These are phyloP conservation scores for Sarcomyxa edulis DNA, from an alignment of 768 basidiomycete species.

Conservation along the genomic window DNA sequence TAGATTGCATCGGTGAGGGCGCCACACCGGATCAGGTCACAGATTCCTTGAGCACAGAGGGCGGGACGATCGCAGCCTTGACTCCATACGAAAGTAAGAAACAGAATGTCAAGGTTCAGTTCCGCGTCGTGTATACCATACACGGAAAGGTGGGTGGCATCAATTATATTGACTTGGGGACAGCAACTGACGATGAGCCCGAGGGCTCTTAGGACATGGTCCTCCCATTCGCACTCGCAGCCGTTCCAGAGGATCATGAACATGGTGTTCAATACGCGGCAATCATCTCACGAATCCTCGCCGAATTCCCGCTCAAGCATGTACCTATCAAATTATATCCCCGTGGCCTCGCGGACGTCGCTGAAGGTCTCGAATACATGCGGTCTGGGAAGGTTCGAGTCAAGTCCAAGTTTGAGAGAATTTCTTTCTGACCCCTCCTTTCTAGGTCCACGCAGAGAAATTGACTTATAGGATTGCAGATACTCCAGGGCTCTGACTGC, in stretches of 20 bases:
- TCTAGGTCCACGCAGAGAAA: too few species aligned
- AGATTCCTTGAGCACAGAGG: constrained; percentile 13
- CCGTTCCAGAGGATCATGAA: constrained; percentile 8
- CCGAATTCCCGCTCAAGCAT: constrained; percentile 8
- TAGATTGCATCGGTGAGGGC: constrained; percentile 22
- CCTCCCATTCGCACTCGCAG: too few species aligned
- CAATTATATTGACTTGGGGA: background rate
- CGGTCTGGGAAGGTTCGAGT: too few species aligned
- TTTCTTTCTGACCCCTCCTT: too few species aligned
- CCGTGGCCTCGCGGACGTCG: constrained; percentile 15
- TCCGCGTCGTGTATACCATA: constrained; percentile 15
- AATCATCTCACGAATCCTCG: constrained; percentile 12
- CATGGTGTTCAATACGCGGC: constrained; percentile 12
- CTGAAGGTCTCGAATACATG: too few species aligned
- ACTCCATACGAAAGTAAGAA: constrained; percentile 16
- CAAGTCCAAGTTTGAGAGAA: too few species aligned
- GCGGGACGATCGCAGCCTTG: constrained; percentile 18
- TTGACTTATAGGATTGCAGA: too few species aligned
- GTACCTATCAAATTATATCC: constrained; percentile 15
- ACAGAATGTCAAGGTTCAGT: constrained; percentile 11
- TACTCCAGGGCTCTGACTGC: too few species aligned
- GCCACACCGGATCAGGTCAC: constrained; percentile 18
- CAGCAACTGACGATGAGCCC: background rate
- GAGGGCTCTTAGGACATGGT: too few species aligned
- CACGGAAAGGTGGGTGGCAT: constrained; percentile 13